Evolutionary conservation across 2,329 filamentous ascomycete genomes (phyloP), one percentile per base, ranked within the genome.

Genomic region (Fusarium coffeatum): DNA sequence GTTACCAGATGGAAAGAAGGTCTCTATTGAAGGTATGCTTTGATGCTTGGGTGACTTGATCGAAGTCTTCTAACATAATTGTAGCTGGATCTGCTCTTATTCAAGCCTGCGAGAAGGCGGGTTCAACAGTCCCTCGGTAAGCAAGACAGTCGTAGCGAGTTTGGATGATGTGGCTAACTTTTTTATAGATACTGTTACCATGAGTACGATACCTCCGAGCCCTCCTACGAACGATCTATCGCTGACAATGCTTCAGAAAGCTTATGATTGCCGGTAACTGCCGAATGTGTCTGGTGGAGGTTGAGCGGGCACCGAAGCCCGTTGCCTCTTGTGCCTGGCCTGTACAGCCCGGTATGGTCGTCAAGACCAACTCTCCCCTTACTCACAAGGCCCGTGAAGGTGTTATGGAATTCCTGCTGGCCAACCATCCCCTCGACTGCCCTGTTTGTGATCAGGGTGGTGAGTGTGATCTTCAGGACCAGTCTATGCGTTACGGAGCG

Each of bases 241-340:
- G 75, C 84, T 87, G 77, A 87, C 79, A 78, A 79, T 75, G 59
- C 74, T 59, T 77, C 78, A 95, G 93, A 81, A 98, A 99, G 85
- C 88, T 99, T 75, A 94, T 97, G 91, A 97, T 99, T 87, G 96
- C 96, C 78, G 96, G 96, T 83, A 99, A 98, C 84, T 99, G 96
- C 83, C 94, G 96, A 85, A 99, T 99, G 96, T 99, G 96, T 84
- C 85, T 99, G 78, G 96, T 99, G 78, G 96, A 99, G 86, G 96
- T 99, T 74, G 96, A 98, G 85, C 90, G 90, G 83, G 93, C 93
- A 66, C 96, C 96, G 64, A 99, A 99, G 85, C 96, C 96, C 65
- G 94, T 98, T 60, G 96, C 96, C 76, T 99, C 96, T 69, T 99
- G 96, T 83, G 96, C 96, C 75, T 99, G 96, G 96, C 96, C 96